Evolutionary conservation across 1,284 basidiomycete species (phyloP).

Genomic region (Malassezia dermatis): DNA sequence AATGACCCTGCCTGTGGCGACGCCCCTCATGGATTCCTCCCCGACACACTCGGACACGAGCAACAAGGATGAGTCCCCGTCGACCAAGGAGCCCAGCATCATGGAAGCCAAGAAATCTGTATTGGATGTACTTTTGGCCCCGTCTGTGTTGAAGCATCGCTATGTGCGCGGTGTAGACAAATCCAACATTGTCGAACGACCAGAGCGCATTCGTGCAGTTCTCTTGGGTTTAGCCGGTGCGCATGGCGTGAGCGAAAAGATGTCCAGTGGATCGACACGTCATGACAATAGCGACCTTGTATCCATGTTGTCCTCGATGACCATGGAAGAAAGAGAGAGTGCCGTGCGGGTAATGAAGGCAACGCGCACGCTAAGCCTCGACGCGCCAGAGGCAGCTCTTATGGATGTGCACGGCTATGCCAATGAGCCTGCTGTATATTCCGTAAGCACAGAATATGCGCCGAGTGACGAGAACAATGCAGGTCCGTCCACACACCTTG

Average conservation of each 20-base stretch:
- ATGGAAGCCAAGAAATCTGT: conserved; percentile 1
- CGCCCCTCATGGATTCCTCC: neutral
- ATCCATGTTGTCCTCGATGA: conserved; percentile 22
- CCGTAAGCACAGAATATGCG: conserved; percentile 2
- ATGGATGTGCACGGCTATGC: conserved; percentile 23
- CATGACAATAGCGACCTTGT: conserved; percentile 22
- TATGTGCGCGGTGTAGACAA: conserved; percentile 42
- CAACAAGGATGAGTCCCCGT: neutral
- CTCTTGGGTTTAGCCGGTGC: conserved; percentile 34
- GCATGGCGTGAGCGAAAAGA: conserved; percentile 17
- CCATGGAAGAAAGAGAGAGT: conserved; percentile 10
- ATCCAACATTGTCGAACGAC: conserved; percentile 41
- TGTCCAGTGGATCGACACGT: neutral
- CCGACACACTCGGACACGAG: neutral
- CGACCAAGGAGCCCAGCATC: neutral
- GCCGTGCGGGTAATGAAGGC: conserved; percentile 22
- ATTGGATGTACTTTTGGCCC: conserved; percentile 37
- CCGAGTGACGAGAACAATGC: neutral
- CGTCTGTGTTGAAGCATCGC: conserved; percentile 35
- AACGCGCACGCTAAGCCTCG: conserved; percentile 20
- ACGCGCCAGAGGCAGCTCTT: conserved; percentile 29
- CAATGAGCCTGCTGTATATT: conserved; percentile 20
- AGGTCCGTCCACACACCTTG: neutral
- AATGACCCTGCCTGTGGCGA: neutral
- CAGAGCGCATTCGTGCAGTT: conserved; percentile 40